A percentile compares a stretch with the other conserved stretches of the same genome.
These are phyloP conservation scores for Lyophyllum shimeji DNA, from an alignment of 768 basidiomycete species.

Conservation along the genomic window DNA sequence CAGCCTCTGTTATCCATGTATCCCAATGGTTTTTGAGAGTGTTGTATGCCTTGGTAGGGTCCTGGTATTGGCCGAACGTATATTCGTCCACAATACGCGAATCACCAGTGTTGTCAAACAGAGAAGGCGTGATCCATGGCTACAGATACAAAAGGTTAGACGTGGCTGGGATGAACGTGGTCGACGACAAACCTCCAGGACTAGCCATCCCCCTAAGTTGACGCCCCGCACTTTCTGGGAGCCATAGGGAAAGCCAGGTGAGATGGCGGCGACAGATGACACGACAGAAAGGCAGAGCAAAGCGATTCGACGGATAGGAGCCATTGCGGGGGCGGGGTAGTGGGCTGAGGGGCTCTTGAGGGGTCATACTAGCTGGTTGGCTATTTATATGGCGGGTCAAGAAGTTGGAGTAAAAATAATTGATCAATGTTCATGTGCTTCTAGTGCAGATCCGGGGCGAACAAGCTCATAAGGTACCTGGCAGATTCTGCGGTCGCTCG, in stretches of 20 bases:
- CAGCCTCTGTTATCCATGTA: constrained; percentile 80
- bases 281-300: constrained; percentile 28
- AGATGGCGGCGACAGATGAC: constrained; percentile 32
- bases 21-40: constrained; percentile 71
- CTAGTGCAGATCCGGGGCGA: constrained; percentile 18
- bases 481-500: background rate
- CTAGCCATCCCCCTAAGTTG: constrained; percentile 68
- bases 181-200: constrained; percentile 38
- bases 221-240: constrained; percentile 76
- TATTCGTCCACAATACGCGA: constrained; percentile 69
- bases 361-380: background rate
- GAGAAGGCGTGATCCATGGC: constrained; percentile 80
- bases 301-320: constrained; percentile 16
- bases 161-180: background rate
- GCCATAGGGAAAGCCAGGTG: constrained; percentile 71
- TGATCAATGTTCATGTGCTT: constrained; percentile 21
- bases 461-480: constrained; percentile 4
- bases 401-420: constrained; percentile 3
- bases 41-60: constrained; percentile 44
- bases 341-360: constrained; percentile 5
- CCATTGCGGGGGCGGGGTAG: constrained; percentile 6
- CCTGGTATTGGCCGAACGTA: constrained; percentile 70
- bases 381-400: constrained; percentile 14
- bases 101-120: constrained; percentile 70
- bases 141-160: constrained; percentile 21